Conservation (phyloP, 768 basidiomycete species). For the Boletus barrowsii region DNA sequence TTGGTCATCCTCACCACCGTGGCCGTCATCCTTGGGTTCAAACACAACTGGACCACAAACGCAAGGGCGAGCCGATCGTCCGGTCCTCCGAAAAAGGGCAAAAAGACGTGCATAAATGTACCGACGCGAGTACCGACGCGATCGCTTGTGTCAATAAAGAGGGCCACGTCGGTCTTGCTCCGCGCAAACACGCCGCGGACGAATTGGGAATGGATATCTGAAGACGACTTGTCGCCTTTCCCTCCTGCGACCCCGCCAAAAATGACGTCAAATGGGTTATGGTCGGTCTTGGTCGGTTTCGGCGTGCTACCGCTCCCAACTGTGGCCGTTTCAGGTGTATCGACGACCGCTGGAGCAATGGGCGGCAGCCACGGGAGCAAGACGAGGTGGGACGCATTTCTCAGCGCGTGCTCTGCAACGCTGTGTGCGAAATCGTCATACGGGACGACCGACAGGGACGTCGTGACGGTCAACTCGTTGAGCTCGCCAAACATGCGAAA, state of each 20-base stretch:
- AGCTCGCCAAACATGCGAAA: conserved; percentile 77
- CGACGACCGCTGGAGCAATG: conserved; percentile 7
- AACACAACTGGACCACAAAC: conserved; percentile 81
- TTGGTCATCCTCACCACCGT: conserved; percentile 70
- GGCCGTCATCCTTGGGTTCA: conserved; percentile 62
- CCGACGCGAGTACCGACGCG: conserved; percentile 19
- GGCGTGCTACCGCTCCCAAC: neutral
- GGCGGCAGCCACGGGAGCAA: conserved; percentile 78
- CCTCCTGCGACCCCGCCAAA: conserved; percentile 37
- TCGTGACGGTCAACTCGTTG: conserved; percentile 59
- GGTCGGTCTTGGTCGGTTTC: conserved; percentile 15
- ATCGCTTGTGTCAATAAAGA: conserved; percentile 73
- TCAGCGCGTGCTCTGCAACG: conserved; percentile 65
- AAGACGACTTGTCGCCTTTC: conserved; percentile 40
- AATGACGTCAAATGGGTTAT: conserved; percentile 71
- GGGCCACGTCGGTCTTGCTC: conserved; percentile 69
- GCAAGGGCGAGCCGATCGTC: conserved; percentile 88
- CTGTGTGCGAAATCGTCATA: conserved; percentile 69
- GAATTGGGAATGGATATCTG: conserved; percentile 74
- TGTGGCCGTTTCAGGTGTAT: neutral
- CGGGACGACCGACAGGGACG: conserved; percentile 71
- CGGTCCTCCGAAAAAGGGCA: conserved; percentile 93
- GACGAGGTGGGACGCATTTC: conserved; percentile 65
- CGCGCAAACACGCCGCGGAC: conserved; percentile 77
- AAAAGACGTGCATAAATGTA: conserved; percentile 62